Evolutionary conservation across 83 land plant species (phyloP).

Genomic region (Picea abies): DNA sequence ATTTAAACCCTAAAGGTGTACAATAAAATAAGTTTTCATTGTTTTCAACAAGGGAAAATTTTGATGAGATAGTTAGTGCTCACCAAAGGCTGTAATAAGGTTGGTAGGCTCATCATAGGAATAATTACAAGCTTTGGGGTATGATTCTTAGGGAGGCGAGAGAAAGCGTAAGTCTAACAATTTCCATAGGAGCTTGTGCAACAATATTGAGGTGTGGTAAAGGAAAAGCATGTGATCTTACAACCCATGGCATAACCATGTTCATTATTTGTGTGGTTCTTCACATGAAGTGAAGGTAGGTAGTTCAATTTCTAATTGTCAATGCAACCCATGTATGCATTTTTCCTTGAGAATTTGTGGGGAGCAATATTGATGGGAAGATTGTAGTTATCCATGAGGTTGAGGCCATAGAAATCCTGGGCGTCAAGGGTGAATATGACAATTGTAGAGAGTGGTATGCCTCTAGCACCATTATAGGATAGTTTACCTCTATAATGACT

Average conservation of each 20-base stretch:
- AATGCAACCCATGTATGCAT: conserved; percentile 18
- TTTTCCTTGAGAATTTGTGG: conserved; percentile 20
- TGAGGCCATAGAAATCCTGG: conserved; percentile 50
- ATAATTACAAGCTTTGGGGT: conserved; percentile 73
- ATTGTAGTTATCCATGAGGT: conserved; percentile 58
- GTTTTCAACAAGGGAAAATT: neutral
- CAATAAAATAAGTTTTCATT: too few relatives aligned
- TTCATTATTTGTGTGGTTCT: too few relatives aligned
- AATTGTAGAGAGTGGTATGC: conserved; percentile 49
- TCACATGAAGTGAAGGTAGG: conserved; percentile 19
- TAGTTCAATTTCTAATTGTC: conserved; percentile 24
- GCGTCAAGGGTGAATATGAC: conserved; percentile 35
- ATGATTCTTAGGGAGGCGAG: conserved; percentile 66
- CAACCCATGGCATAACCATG: conserved; percentile 45
- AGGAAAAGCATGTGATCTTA: conserved; percentile 56
- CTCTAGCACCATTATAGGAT: conserved; percentile 61
- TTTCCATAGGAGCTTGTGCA: conserved; percentile 73
- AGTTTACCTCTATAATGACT: conserved; percentile 58
- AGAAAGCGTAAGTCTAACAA: conserved; percentile 61
- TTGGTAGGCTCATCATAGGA: conserved; percentile 79
- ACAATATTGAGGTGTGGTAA: conserved; percentile 64
- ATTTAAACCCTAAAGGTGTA: too few relatives aligned
- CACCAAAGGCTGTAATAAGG: conserved; percentile 52
- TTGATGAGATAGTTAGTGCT: neutral
- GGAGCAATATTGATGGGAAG: conserved; percentile 20